Percentiles rank a stretch among this genome's conserved stretches.
Conservation (phyloP, 2,329 filamentous ascomycete genomes). For the Apiospora aurea region DNA sequence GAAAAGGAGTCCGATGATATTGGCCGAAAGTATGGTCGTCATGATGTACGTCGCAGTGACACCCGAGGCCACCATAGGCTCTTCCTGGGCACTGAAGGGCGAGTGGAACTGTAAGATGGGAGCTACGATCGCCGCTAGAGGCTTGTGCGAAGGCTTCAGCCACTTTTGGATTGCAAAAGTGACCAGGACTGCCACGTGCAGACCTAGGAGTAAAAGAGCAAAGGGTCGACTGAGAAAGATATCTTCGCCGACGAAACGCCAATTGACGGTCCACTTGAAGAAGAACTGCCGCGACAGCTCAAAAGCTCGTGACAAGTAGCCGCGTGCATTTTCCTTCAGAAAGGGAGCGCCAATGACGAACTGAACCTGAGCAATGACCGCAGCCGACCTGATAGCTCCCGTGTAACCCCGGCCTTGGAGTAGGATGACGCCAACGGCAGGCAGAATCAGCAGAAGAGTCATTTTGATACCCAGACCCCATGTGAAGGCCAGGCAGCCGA, state of each 20-base stretch:
- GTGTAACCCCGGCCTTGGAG: conserved; percentile 75
- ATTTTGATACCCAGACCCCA: conserved; percentile 93
- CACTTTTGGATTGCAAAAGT: conserved; percentile 73
- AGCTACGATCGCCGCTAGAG: conserved; percentile 60
- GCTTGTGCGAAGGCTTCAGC: conserved; percentile 71
- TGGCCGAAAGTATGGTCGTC: conserved; percentile 78
- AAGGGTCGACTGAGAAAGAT: conserved; percentile 76
- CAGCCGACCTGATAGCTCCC: conserved; percentile 70
- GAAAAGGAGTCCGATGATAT: conserved; percentile 82
- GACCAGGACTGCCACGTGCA: conserved; percentile 71
- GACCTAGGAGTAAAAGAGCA: conserved; percentile 68
- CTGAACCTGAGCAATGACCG: conserved; percentile 81
- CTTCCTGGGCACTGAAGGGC: conserved; percentile 58
- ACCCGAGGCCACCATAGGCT: conserved; percentile 61
- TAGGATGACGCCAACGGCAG: conserved; percentile 79
- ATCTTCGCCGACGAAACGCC: conserved; percentile 91
- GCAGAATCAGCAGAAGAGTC: conserved; percentile 83
- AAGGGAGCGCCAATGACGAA: conserved; percentile 74
- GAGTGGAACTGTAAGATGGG: conserved; percentile 51
- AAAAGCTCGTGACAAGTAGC: conserved; percentile 85
- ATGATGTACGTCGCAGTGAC: conserved; percentile 77
- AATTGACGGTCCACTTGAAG: conserved; percentile 99
- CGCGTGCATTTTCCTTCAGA: conserved; percentile 65
- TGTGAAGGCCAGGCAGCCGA: conserved; percentile 76
- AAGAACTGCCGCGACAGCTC: conserved; percentile 91